phyloP scores from a whole-genome alignment of 495 filamentous ascomycete genomes.

The Opeltia flavorubescens region DNA sequence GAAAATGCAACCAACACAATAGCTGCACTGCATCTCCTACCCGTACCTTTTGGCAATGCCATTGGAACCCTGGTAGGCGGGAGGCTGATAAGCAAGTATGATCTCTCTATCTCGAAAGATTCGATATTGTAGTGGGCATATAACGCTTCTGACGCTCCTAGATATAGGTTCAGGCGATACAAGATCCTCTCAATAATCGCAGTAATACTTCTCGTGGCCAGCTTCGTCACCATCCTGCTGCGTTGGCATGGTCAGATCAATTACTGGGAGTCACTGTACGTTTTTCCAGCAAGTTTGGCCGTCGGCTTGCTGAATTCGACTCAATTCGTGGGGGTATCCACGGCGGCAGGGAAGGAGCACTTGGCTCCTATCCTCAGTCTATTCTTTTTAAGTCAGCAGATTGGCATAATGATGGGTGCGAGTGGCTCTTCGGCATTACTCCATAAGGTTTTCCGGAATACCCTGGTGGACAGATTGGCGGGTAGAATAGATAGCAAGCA shows the following conservation, averaged over 20 bases:
- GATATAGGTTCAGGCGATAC: slow-evolving; percentile 16
- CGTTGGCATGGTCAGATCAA: slow-evolving; percentile 18
- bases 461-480: slow-evolving; percentile 7
- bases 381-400: slow-evolving; percentile 25
- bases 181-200: slow-evolving; percentile 17
- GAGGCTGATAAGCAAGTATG: slow-evolving; percentile 20
- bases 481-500: slow-evolving; percentile 2
- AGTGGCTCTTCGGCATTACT: slow-evolving; percentile 16
- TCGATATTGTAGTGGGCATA: background rate
- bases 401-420: slow-evolving; percentile 23
- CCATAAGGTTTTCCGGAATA: slow-evolving; percentile 13
- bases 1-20: slow-evolving; percentile 10
- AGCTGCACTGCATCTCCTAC: slow-evolving; percentile 9
- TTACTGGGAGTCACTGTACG: slow-evolving; percentile 12
- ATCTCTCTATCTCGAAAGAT: background rate
- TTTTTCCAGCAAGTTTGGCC: slow-evolving; percentile 15
- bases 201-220: slow-evolving; percentile 4
- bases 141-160: slow-evolving; percentile 1
- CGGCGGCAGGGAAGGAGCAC: slow-evolving; percentile 13
- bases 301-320: slow-evolving; percentile 19
- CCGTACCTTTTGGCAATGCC: slow-evolving; percentile 11
- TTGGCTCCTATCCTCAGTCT: slow-evolving; percentile 18
- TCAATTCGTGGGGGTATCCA: slow-evolving; percentile 22
- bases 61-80: slow-evolving; percentile 17
- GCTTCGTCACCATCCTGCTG: slow-evolving; percentile 16